Evolutionary conservation across 306 rosid species (phyloP), one percentile per base, ranked within the genome.

Genomic region (Amphicarpaea edgeworthii): DNA sequence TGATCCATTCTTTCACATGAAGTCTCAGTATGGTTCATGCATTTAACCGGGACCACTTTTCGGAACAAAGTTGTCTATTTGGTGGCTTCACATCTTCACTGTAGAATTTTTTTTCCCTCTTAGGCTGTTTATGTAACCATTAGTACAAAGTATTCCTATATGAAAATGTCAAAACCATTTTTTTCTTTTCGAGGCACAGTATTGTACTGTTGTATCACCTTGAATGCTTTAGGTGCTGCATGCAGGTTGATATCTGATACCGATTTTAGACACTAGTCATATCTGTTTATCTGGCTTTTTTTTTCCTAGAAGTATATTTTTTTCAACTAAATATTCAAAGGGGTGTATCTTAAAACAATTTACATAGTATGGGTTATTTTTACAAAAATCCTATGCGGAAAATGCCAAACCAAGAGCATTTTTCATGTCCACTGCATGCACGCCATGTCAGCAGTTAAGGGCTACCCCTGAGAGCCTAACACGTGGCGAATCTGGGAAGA

Each of bases 101-200:
- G 12, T 15, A 19, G 50, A 19, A 17, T 21, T 10, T 28, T 10
- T 55, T 53, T 68, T 47, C 49, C 76, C 64, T 5, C 51, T 71
- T 71, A 53, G 49, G 66, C 45, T 32, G 50, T 58, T 85, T 76
- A 62, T 92, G 96, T 90, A 85, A 83, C 79, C 83, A 85, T 58
- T 24, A 83, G 77, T 77, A 49, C 86, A 78, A 68, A 59, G 60
- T 50, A 60, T 82, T 54, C 82, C 67, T 73, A 80, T 73, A 61
- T 50, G 85, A 70, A 83, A 80, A 76, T 79, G 79, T 82, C 81
- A 65, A 81, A 78, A 82, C 68, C 77, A 83, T 83, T 73, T 86
- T 92, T 90, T 83, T 85, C 83, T 80, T 78, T 81, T 30, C 40
- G 57, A 34, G 74, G 79, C 75, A 81, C 76, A 79, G 60, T n/a